Percentiles rank a stretch among this genome's conserved stretches.
These are phyloP conservation scores for Lumnitzera littorea DNA, from an alignment of 345 rosid genomes.

Conservation along the genomic window DNA sequence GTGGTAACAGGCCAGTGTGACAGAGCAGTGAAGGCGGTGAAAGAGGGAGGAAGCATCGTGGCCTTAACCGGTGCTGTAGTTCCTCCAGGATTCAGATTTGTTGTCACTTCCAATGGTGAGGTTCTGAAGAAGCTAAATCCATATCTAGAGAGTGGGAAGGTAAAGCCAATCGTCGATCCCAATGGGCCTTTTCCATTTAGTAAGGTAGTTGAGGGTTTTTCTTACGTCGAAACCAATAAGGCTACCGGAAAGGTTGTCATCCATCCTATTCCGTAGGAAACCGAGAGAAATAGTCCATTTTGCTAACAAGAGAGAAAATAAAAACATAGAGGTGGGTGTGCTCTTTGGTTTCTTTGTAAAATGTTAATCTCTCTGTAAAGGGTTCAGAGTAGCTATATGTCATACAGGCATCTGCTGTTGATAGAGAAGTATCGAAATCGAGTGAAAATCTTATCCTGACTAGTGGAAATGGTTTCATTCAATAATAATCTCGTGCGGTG, in stretches of 20 bases:
- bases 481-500: no score
- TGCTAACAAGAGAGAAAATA: no score
- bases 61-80: slow-evolving; percentile 90
- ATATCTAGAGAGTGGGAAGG: slow-evolving; percentile 71
- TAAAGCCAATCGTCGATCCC: slow-evolving; percentile 79
- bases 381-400: no score
- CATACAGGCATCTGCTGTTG: no score
- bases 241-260: slow-evolving; percentile 76
- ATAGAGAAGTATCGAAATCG: no score
- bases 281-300: no score
- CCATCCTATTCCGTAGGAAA: slow-evolving; percentile 55
- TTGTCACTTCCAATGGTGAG: slow-evolving; percentile 74
- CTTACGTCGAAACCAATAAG: slow-evolving; percentile 76
- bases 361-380: no score
- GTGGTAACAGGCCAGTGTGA: slow-evolving; percentile 70
- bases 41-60: slow-evolving; percentile 89
- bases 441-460: no score
- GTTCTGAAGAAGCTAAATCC: slow-evolving; percentile 82
- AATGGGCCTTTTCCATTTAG: slow-evolving; percentile 79
- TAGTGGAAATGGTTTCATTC: no score
- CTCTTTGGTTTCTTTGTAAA: no score
- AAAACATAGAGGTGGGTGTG: no score
- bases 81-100: slow-evolving; percentile 88
- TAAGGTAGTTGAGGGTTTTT: slow-evolving; percentile 58
- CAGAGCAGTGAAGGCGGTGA: slow-evolving; percentile 73